Evolutionary conservation across 257 asterid species (phyloP), one percentile per base, ranked within the genome.

Genomic region (Rehmannia glutinosa): DNA sequence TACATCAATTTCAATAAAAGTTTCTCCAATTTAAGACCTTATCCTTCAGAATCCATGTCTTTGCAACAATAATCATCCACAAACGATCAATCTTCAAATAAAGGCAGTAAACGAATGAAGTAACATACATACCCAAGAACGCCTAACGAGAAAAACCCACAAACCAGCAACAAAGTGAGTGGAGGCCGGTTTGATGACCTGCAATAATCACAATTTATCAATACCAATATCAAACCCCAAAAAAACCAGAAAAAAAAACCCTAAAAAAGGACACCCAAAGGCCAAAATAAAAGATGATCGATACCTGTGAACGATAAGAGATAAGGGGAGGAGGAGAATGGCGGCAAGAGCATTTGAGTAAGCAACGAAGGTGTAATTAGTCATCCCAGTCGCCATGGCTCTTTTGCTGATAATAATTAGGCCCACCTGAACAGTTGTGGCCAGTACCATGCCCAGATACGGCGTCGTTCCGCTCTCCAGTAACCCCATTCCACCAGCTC

Each of bases 271-370:
- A 20, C 52, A 33, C 33, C 15, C 0, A 38, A n/a, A n/a, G n/a
- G 43, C 43, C 13, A 1, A 38, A 38, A 28, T 8, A n/a, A 8
- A 45, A 17, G 38, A 41, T 1, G 25, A 55, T 47, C 15, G 25
- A 36, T 36, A 88, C 96, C 96, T 82, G 69, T 87, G 91, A 75
- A 87, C 39, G 52, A 85, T 49, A 56, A 92, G 87, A 68, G 95
- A 78, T 1, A 81, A n/a, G 61, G 98, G 96, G 77, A 92, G 95
- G 61, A 92, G 92, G 41, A 92, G 47, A 13, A 89, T 45, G 62
- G 95, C 73, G 28, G 98, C 97, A 64, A 92, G 98, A 64, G 91
- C 82, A 33, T 92, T 92, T 76, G 98, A 92, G 75, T 89, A 92
- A 62, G 86, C 88, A 62, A 89, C 89, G 28, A 89, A 87, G 23